Percentiles rank a stretch among this genome's conserved stretches.
These are phyloP conservation scores for Arabis alpina DNA, from an alignment of 345 rosid genomes.

Conservation along the genomic window DNA sequence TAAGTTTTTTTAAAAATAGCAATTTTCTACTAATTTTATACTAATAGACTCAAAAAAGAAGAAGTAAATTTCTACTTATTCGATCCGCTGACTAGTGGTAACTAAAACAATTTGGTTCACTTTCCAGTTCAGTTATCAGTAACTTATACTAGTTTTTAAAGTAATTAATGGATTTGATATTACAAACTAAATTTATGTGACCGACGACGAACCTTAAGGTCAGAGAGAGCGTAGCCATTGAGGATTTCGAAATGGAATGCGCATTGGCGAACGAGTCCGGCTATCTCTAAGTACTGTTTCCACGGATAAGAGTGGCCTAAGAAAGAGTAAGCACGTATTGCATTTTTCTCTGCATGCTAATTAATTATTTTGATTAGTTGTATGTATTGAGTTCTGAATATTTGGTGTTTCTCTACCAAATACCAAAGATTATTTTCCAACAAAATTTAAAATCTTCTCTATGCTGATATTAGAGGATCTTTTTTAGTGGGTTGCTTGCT, in stretches of 20 bases:
- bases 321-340: constrained; percentile 56
- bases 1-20: too few species aligned
- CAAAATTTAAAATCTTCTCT: constrained; percentile 11
- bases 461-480: constrained; percentile 1
- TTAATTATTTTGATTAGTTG: neutral
- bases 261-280: constrained; percentile 68
- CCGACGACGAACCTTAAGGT: constrained; percentile 49
- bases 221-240: constrained; percentile 49
- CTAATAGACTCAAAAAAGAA: too few species aligned
- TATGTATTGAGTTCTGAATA: too few species aligned
- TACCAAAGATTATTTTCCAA: too few species aligned
- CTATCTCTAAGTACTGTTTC: constrained; percentile 70
- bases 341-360: constrained; percentile 9
- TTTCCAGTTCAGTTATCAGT: neutral
- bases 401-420: too few species aligned
- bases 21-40: constrained; percentile 1
- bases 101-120: neutral
- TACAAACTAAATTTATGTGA: constrained; percentile 5
- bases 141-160: neutral
- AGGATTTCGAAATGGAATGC: constrained; percentile 76
- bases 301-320: constrained; percentile 93
- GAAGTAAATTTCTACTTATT: constrained; percentile 4
- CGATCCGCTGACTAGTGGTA: neutral
- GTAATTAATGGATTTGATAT: neutral
- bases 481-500: constrained; percentile 16